A percentile compares a stretch with the other conserved stretches of the same genome.
These are phyloP conservation scores for Leptodermis oblonga DNA, from an alignment of 257 asterid genomes.

Conservation along the genomic window DNA sequence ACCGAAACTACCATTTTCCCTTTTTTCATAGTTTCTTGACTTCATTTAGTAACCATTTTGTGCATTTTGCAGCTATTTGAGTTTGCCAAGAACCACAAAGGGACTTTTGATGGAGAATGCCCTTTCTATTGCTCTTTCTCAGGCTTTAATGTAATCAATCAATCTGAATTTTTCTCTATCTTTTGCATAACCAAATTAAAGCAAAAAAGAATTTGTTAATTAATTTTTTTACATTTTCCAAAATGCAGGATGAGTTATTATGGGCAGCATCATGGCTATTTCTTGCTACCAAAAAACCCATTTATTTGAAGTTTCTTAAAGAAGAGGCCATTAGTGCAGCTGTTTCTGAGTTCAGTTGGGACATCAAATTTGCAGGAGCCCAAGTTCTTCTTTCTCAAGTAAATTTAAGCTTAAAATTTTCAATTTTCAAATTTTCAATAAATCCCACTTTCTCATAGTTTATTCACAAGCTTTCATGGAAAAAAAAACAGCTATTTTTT, in stretches of 20 bases:
- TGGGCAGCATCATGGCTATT: constrained; percentile 96
- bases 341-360: constrained; percentile 84
- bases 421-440: background rate
- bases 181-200: background rate
- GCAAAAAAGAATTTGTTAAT: background rate
- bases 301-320: constrained; percentile 46
- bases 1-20: too few relatives aligned
- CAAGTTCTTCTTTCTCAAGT: constrained; percentile 64
- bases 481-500: constrained; percentile 39
- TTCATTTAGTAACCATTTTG: background rate
- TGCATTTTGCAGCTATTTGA: constrained; percentile 46
- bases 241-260: constrained; percentile 68
- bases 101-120: constrained; percentile 85
- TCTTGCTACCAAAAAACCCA: constrained; percentile 41
- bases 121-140: constrained; percentile 92
- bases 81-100: constrained; percentile 53
- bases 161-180: constrained; percentile 1
- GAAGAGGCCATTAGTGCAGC: constrained; percentile 53
- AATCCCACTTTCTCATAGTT: background rate
- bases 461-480: background rate
- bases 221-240: background rate
- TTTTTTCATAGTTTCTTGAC: too few relatives aligned
- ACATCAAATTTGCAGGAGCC: constrained; percentile 78
- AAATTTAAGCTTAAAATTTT: background rate
- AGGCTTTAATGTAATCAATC: constrained; percentile 53